Conservation (phyloP, 140 eudicot species). For the Anethum foeniculum region DNA sequence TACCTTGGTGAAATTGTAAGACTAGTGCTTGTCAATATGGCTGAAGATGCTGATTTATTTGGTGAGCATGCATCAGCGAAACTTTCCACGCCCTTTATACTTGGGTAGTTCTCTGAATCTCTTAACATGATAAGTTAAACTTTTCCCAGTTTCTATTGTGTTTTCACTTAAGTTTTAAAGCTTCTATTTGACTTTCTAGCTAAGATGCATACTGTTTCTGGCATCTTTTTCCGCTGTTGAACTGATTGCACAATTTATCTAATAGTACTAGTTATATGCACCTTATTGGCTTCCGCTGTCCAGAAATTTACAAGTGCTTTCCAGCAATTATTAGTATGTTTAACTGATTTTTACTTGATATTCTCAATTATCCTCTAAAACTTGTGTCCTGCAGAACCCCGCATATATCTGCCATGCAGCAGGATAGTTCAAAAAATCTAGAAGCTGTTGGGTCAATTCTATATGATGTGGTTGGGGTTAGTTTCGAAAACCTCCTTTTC, state of each 20-base stretch:
- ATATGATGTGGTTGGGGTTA: slow-evolving; percentile 55
- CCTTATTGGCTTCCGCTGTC: too few relatives aligned
- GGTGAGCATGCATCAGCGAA: slow-evolving; percentile 44
- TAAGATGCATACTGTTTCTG: background rate
- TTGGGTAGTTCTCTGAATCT: slow-evolving; percentile 38
- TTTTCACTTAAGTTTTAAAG: background rate
- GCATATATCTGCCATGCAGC: slow-evolving; percentile 69
- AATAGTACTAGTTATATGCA: background rate
- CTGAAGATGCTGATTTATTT: slow-evolving; percentile 46
- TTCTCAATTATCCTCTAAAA: background rate
- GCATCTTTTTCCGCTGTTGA: background rate
- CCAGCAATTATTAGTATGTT: background rate
- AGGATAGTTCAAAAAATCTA: slow-evolving; percentile 58
- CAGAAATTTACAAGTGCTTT: background rate
- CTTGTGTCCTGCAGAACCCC: slow-evolving; percentile 51
- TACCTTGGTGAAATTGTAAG: slow-evolving; percentile 87
- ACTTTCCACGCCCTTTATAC: slow-evolving; percentile 47
- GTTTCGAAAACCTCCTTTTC: background rate
- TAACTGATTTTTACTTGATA: background rate
- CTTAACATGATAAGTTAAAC: background rate
- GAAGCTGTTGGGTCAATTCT: slow-evolving; percentile 60
- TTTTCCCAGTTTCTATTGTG: background rate
- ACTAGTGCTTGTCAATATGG: slow-evolving; percentile 68
- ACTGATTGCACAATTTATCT: background rate
- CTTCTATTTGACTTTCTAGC: background rate